phyloP scores from a whole-genome alignment of 2,329 filamentous ascomycete species.

The Metarhizium album region DNA sequence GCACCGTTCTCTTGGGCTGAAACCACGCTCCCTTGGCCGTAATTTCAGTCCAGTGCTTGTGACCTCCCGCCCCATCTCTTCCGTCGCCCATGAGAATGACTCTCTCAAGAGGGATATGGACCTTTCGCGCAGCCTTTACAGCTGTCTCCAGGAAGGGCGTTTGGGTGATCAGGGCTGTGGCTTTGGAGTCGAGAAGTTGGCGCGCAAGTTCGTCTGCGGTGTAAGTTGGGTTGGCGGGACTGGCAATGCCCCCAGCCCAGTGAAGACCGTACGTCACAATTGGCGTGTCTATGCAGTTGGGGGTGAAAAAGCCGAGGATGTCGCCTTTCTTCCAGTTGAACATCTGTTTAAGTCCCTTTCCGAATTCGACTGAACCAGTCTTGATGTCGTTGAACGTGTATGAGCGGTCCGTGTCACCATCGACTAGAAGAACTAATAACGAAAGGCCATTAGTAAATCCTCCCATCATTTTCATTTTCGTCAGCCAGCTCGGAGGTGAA shows the following conservation, averaged over 20 bases:
- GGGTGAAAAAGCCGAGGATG: conserved; percentile 70
- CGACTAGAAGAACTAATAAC: conserved; percentile 73
- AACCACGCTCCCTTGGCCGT: conserved; percentile 46
- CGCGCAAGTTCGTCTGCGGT: conserved; percentile 74
- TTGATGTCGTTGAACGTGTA: conserved; percentile 65
- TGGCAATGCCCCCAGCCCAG: conserved; percentile 74
- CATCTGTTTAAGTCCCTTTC: conserved; percentile 60
- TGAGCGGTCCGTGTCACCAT: conserved; percentile 54
- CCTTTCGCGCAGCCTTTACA: conserved; percentile 55
- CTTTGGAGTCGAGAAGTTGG: conserved; percentile 69
- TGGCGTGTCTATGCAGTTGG: conserved; percentile 78
- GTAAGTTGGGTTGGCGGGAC: conserved; percentile 83
- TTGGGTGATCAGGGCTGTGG: conserved; percentile 68
- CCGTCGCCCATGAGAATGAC: conserved; percentile 69
- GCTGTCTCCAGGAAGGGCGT: conserved; percentile 53
- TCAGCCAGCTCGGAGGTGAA: conserved; percentile 3
- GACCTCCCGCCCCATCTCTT: conserved; percentile 43
- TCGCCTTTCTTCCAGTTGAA: conserved; percentile 78
- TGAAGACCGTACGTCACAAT: conserved; percentile 65
- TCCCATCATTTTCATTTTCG: too few species aligned
- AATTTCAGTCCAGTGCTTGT: conserved; percentile 64
- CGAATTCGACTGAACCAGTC: conserved; percentile 60
- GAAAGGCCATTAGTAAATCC: too few species aligned
- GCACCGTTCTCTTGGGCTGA: conserved; percentile 41
- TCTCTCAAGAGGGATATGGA: conserved; percentile 57